phyloP scores from a whole-genome alignment of 495 filamentous ascomycete species.

The Talaromyces nanjingensis region DNA sequence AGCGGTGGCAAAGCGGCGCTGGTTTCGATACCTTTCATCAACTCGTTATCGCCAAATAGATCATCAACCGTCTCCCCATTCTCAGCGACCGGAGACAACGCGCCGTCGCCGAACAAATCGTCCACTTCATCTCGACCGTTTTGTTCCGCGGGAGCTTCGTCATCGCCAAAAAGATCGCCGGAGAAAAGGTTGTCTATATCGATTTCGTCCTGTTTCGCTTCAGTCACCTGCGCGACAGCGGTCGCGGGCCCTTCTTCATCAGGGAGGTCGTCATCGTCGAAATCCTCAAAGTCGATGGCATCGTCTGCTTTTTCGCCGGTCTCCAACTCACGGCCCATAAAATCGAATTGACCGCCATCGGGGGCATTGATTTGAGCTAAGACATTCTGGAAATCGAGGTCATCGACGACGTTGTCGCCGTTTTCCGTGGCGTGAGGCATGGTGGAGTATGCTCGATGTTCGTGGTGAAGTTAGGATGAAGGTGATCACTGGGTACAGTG shows the following conservation, averaged over 20 bases:
- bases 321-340: slow-evolving; percentile 45
- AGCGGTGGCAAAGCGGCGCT: slow-evolving; percentile 20
- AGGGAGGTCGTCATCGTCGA: slow-evolving; percentile 64
- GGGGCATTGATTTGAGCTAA: slow-evolving; percentile 43
- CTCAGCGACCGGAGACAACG: slow-evolving; percentile 30
- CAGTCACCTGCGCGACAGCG: slow-evolving; percentile 13
- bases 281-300: slow-evolving; percentile 82
- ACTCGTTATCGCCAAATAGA: slow-evolving; percentile 29
- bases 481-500: background rate
- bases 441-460: slow-evolving; percentile 1
- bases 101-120: slow-evolving; percentile 49
- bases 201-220: slow-evolving; percentile 31
- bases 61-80: slow-evolving; percentile 34
- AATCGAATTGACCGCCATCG: slow-evolving; percentile 30
- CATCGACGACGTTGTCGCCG: slow-evolving; percentile 25
- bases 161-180: slow-evolving; percentile 43
- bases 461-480: background rate
- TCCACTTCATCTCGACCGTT: slow-evolving; percentile 36
- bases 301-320: slow-evolving; percentile 70
- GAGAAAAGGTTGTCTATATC: slow-evolving; percentile 19
- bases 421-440: slow-evolving; percentile 46
- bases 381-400: slow-evolving; percentile 43
- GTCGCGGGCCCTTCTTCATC: slow-evolving; percentile 46
- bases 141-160: slow-evolving; percentile 19
- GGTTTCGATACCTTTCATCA: slow-evolving; percentile 18